Base-by-base conservation (phyloP, 805 yeast genomes). In the Hanseniaspora lachancei region DNA sequence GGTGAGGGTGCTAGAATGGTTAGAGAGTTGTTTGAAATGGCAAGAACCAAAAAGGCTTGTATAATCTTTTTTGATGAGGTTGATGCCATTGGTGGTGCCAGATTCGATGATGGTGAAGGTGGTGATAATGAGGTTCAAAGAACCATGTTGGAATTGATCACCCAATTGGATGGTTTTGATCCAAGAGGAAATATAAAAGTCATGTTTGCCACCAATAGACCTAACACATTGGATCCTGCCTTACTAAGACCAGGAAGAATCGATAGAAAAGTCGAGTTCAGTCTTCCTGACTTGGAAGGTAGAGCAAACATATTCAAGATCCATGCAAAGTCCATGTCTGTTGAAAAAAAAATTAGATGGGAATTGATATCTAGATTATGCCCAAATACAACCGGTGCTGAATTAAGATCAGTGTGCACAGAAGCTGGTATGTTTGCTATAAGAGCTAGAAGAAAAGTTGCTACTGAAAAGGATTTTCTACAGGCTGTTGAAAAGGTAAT, bases 1-100 rank as follows among this genome's bases (percentile, higher is more conserved):
- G 99, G 99, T 68, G 99, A 93, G 74, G 99, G 99, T 74, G 98
- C 98, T 5, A 81, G 98, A 68, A 93, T 93, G 98, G 97, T 93
- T 55, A 81, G 99, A 71, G 99, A 93, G 72, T 77, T 93, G 65
- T 93, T 93, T 65, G 98, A 93, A 69, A 89, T 93, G 97, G 99
- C 99, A 2, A 84, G 98, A 68, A 86, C 97, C 39, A 93, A 93
- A 72, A 89, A 91, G 67, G 97, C 98, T 1, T 91, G 97, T 72
- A 93, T 93, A 66, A 91, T 93, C 57, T 93, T 93, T 72, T 93
- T 93, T 66, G 99, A 93, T 72, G 99, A 93, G 75, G 84, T 93
- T 62, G 99, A 93, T 74, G 98, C 99, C 40, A 88, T 93, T 69
- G 99, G 99, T 62, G 98, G 98, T 43, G 97, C 97, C n/a, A 83